Base-by-base conservation (phyloP, 192 early-diverging fungal genomes). In the Entomortierella lignicola region DNA sequence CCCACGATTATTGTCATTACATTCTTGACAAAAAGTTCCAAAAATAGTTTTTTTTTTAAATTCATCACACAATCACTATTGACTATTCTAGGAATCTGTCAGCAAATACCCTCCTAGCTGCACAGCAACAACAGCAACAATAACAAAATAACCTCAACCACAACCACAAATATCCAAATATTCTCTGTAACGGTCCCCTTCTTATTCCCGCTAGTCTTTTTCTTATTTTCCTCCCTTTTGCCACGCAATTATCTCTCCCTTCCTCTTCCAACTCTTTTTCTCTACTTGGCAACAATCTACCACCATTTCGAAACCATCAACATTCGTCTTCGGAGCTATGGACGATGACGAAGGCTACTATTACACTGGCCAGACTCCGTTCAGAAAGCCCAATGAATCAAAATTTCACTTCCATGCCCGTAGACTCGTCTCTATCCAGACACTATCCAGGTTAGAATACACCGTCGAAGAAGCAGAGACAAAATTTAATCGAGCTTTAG, bases 291-390 rank as follows among this genome's bases (percentile, higher is more conserved):
- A 15, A 42, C 39, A 13, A 42, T 47, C 44, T 4, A 4, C 34
- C 60, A 58, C 25, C 60, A 62, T 70, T 63, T 59, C 66, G 48
- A 68, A 64, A 52, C 73, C 59, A 63, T 65, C 72, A 47, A 59
- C 73, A 23, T 64, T 66, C 52, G 63, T 66, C 18, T 66, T 74
- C 47, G 66, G 73, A 59, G 60, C 61, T 37, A 64, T 77, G 61
- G 73, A 77, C 73, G 66, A 70, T 57, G 75, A 69, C 34, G 75
- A 79, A 27, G 75, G 75, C 52, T 79, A 70, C 58, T 79, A 79
- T 52, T 79, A 70, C 51, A 79, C 75, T 4, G 75, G 75, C 58
- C 75, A 79, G 68, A 79, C 75, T 43, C 75, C 75, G 29, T 79
- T 79, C 63, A 60, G 67, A 55, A 69, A 79, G 39, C 75, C 75